phyloP scores from a whole-genome alignment of 2,329 filamentous ascomycete species.

The Coniochaeta prunicola region DNA sequence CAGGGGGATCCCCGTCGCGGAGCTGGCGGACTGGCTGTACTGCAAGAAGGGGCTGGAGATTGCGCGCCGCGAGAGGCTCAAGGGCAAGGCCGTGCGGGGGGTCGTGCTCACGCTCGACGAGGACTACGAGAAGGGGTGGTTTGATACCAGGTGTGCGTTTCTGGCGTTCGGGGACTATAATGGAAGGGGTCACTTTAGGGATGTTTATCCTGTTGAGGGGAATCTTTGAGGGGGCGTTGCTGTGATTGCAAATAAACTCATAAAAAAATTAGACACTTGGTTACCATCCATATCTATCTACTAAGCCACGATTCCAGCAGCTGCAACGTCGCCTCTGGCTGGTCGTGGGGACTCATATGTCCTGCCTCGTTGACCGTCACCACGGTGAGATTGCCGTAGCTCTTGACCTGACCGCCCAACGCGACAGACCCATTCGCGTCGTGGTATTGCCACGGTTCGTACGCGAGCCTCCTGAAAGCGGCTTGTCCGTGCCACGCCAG shows the following conservation, averaged over 20 bases:
- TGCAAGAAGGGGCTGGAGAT: neutral
- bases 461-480: neutral
- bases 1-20: neutral
- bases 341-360: constrained; percentile 3
- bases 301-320: neutral
- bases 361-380: constrained; percentile 5
- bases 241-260: too few species aligned
- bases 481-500: neutral
- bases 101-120: neutral
- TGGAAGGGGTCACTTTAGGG: neutral
- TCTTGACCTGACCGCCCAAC: constrained; percentile 1
- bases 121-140: constrained; percentile 1
- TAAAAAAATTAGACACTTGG: too few species aligned
- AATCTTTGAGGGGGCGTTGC: too few species aligned
- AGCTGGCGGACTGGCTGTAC: neutral
- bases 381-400: constrained; percentile 2
- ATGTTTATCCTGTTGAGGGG: neutral
- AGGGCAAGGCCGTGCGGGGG: neutral
- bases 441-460: neutral
- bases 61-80: neutral
- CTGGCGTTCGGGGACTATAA: constrained; percentile 1
- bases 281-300: too few species aligned
- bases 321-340: neutral
- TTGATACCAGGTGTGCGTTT: neutral
- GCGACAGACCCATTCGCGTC: neutral